These are phyloP conservation scores for Ceratopteris richardii DNA, from an alignment of 75 land plant species.

Conservation along the genomic window DNA sequence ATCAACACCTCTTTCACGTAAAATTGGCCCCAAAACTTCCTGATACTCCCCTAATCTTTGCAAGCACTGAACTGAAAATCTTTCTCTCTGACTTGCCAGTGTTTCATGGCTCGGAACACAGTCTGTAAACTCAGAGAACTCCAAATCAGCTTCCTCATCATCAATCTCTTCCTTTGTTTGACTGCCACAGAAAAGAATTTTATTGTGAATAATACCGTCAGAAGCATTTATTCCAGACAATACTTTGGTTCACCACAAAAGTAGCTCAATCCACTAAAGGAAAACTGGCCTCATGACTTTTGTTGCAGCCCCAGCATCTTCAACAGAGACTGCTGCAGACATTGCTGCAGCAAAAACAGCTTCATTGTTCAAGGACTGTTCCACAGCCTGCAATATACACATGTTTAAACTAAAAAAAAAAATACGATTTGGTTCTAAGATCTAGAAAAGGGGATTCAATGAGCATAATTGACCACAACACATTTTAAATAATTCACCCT, in stretches of 20 bases:
- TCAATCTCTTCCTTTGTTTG: slow-evolving; percentile 16
- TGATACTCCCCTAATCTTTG: slow-evolving; percentile 85
- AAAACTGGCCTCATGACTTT: slow-evolving; percentile 49
- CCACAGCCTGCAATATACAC: slow-evolving; percentile 43
- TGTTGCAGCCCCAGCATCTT: slow-evolving; percentile 79
- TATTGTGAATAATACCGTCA: slow-evolving; percentile 15
- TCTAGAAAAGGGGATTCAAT: neutral
- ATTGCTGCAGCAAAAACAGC: slow-evolving; percentile 75
- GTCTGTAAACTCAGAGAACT: slow-evolving; percentile 23
- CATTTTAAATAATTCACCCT: too few relatives aligned
- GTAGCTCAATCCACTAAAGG: neutral
- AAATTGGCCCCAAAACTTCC: slow-evolving; percentile 87
- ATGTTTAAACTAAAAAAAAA: too few relatives aligned
- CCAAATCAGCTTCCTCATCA: slow-evolving; percentile 38
- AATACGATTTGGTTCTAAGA: too few relatives aligned
- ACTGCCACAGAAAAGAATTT: slow-evolving; percentile 13
- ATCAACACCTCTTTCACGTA: slow-evolving; percentile 97
- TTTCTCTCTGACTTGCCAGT: slow-evolving; percentile 59
- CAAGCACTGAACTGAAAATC: slow-evolving; percentile 83
- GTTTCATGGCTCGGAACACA: slow-evolving; percentile 39
- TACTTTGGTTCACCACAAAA: too few relatives aligned
- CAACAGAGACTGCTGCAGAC: slow-evolving; percentile 77
- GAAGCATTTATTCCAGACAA: too few relatives aligned
- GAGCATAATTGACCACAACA: too few relatives aligned
- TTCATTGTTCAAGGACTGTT: slow-evolving; percentile 53